phyloP scores from a whole-genome alignment of 2,329 filamentous ascomycete species.

The Neonectria neomacrospora region DNA sequence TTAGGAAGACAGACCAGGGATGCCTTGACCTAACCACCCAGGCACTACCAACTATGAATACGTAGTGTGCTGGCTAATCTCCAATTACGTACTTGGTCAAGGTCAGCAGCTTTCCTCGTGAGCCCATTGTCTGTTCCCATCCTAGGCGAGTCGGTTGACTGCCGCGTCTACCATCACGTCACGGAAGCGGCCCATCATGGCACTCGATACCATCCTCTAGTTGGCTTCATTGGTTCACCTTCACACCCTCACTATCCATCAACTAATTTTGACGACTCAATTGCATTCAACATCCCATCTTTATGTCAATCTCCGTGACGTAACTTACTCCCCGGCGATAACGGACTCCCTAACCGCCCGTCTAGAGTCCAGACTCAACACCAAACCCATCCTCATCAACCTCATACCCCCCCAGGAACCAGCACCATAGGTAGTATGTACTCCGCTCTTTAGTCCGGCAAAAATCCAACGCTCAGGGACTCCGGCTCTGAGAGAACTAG shows the following conservation, averaged over 20 bases:
- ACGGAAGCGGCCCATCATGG: neutral
- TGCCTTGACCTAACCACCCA: neutral
- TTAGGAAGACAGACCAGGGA: neutral
- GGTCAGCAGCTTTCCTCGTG: neutral
- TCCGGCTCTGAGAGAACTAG: conserved; percentile 73
- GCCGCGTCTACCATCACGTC: neutral
- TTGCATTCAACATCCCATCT: neutral
- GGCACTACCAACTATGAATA: neutral
- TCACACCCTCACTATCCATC: neutral
- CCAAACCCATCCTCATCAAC: neutral
- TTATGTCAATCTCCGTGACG: neutral
- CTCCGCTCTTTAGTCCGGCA: conserved; percentile 72
- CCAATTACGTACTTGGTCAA: conserved; percentile 1
- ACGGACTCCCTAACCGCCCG: neutral
- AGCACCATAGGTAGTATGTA: conserved; percentile 53
- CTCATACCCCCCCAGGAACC: neutral
- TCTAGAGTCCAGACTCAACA: neutral
- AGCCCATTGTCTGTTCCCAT: neutral
- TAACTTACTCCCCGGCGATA: neutral
- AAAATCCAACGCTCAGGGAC: conserved; percentile 67
- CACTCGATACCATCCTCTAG: neutral
- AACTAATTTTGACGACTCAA: no score
- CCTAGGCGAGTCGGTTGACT: neutral
- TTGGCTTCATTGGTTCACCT: neutral
- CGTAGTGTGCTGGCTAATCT: neutral